Base-by-base conservation (phyloP, 2,329 filamentous ascomycete genomes). In the Pseudogymnoascus sp. region DNA sequence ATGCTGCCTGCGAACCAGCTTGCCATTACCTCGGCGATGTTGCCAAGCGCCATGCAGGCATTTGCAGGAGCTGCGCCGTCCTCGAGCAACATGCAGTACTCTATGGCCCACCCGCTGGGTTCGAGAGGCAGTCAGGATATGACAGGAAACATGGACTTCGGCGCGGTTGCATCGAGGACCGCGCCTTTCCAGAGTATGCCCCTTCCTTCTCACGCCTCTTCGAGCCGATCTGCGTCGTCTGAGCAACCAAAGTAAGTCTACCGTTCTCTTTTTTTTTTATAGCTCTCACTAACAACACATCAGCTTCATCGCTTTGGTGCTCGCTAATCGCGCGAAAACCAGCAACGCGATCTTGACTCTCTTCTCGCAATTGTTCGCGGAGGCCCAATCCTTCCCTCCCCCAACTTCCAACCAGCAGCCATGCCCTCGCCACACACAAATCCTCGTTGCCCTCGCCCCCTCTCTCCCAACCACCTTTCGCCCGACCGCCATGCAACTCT, bases 401-500 rank as follows among this genome's bases (percentile, higher is more conserved):
- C 29, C 66, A 71, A 3, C 70, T 73, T 60, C 69, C 74, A 8
- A 71, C 73, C 31, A 47, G 41, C 11, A 47, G 41, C 11, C 41
- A 26, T 47, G 41, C 21, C 11, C 21, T 1, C 68, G 66, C 33
- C 75, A 77, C 65, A 68, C 72, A 17, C 62, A 66, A 13, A 62
- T 68, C 44, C 65, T 72, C n/a, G 58, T 63, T 59, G 66, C 67
- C 6, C 65, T 73, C 60, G 70, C 66, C n/a, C 69, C 71, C 7
- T 68, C 66, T 4, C 66, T 77, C 15, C 74, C 75, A 1, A 60
- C 50, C 15, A 58, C 68, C 7, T 65, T 77, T 5, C 74, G 73
- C 64, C 75, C 75, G 4, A 75, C 69, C n/a, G 68, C 71, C 62
- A 64, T 71, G 26, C 75, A 77, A 61, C 70, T 77, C 5, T 69